These are phyloP conservation scores for Babesia ovata DNA, from an alignment of 169 alveolate genomes.

Conservation along the genomic window DNA sequence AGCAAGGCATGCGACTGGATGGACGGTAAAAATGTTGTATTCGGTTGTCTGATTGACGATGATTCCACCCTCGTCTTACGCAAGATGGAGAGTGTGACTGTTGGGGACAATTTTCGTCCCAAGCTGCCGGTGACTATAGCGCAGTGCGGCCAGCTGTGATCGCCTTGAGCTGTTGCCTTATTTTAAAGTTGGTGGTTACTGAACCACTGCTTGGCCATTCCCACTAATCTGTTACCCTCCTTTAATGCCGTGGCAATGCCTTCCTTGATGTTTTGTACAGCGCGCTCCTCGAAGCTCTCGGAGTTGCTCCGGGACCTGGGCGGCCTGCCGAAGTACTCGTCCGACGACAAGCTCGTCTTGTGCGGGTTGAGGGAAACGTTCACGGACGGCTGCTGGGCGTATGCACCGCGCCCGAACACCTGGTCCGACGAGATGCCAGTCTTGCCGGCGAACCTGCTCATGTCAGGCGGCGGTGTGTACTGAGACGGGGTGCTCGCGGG, in stretches of 20 bases:
- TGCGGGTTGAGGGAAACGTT: slow-evolving; percentile 49
- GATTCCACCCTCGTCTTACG: slow-evolving; percentile 79
- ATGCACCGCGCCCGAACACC: slow-evolving; percentile 68
- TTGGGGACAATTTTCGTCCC: slow-evolving; percentile 77
- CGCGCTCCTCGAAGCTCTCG: slow-evolving; percentile 75
- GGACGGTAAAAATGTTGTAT: slow-evolving; percentile 95
- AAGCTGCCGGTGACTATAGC: slow-evolving; percentile 70
- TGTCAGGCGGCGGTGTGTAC: slow-evolving; percentile 43
- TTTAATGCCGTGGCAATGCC: slow-evolving; percentile 72
- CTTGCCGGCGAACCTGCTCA: slow-evolving; percentile 72
- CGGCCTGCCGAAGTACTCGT: slow-evolving; percentile 75
- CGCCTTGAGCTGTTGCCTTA: background rate
- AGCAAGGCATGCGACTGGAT: slow-evolving; percentile 93
- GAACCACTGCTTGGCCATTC: slow-evolving; percentile 80
- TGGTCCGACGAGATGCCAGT: slow-evolving; percentile 75
- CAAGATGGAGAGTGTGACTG: slow-evolving; percentile 85
- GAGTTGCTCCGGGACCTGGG: slow-evolving; percentile 44
- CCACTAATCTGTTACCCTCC: slow-evolving; percentile 72
- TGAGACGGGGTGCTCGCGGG: background rate
- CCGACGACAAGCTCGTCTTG: slow-evolving; percentile 70
- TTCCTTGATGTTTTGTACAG: slow-evolving; percentile 75
- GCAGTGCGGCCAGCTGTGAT: slow-evolving; percentile 77
- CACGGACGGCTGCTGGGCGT: slow-evolving; percentile 26
- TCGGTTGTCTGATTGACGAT: slow-evolving; percentile 87
- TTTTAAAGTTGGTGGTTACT: slow-evolving; percentile 37